Percentiles rank a stretch among this genome's conserved stretches.
These are phyloP conservation scores for Chionographis japonica DNA, from an alignment of 106 monocot genomes.

Conservation along the genomic window DNA sequence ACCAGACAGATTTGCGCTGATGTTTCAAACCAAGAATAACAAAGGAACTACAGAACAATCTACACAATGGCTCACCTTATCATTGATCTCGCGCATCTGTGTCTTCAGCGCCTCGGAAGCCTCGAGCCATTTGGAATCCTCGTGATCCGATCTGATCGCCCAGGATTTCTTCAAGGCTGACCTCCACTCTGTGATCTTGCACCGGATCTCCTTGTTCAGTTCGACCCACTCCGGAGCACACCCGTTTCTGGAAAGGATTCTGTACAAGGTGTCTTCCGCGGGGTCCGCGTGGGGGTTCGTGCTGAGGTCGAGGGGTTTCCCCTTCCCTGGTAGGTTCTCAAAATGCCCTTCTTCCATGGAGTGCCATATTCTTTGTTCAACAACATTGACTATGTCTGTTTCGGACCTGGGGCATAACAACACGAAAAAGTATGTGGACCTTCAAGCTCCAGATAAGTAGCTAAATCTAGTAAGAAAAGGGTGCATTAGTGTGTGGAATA, in stretches of 20 bases:
- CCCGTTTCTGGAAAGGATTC: slow-evolving; percentile 80
- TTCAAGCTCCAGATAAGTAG: not conserved
- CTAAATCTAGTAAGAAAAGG: no score
- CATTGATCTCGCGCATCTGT: slow-evolving; percentile 66
- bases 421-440: not conserved
- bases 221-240: slow-evolving; percentile 97
- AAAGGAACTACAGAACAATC: not conserved
- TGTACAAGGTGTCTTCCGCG: slow-evolving; percentile 86
- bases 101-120: slow-evolving; percentile 36
- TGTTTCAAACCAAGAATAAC: not conserved
- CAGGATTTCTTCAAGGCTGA: slow-evolving; percentile 50
- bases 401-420: slow-evolving; percentile 56
- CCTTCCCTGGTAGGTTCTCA: slow-evolving; percentile 92
- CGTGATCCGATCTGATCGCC: slow-evolving; percentile 12
- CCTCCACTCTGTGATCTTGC: slow-evolving; percentile 52
- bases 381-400: slow-evolving; percentile 81
- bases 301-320: slow-evolving; percentile 70
- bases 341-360: slow-evolving; percentile 98
- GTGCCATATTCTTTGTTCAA: slow-evolving; percentile 88
- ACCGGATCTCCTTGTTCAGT: slow-evolving; percentile 88
- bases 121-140: slow-evolving; percentile 34
- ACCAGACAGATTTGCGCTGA: not conserved
- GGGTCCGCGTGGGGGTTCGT: slow-evolving; percentile 89
- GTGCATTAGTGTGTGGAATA: no score
- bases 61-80: slow-evolving; percentile 35